Evolutionary conservation across 352 stramenopile species (phyloP), one percentile per base, ranked within the genome.

Genomic region (Phytophthora chlamydospora): DNA sequence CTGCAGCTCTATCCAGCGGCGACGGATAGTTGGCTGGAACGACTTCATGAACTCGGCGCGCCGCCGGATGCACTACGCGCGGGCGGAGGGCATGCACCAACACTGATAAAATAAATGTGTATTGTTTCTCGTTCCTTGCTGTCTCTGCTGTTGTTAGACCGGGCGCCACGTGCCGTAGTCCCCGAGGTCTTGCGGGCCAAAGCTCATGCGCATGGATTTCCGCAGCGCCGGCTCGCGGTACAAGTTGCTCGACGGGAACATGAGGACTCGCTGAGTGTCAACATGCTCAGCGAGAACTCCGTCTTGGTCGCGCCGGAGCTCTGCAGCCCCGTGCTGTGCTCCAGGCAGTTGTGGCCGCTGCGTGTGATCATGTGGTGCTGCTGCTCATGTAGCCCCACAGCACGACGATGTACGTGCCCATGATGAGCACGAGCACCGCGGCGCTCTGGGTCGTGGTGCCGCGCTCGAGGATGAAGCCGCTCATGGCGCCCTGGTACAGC

Each of bases 371-470:
- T 56, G 27, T 76, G 66, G 48, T 83, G 80, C 44, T 85, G 78
- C 39, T 77, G 78, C 56, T 93, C 84, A 95, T 84, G 65, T 93
- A 95, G 53, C 78, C 83, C 81, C 81, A 93, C 12, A 95, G 60
- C 27, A 76, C 78, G 4, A 95, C 60, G 21, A 95, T 86, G 58
- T 91, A 93, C 44, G 86, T 93, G 43, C 76, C 75, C 83, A 95
- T 91, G 51, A 95, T 75, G 59, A 95, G 58, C 48, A 85, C 82
- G 0, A 93, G 58, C 46, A 95, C 78, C 11, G 71, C 78, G 14
- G 74, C 76, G 67, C 76, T 91, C 65, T 93, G 84, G 40, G 81
- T 68, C 50, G 80, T 90, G 16, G 86, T 92, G 58, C 84, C 86
- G 6, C 84, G 75, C 38, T 91, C 80, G 32, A 95, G 75, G 57